Conservation (phyloP, 768 basidiomycete species). For the Tricholoma furcatifolium region DNA sequence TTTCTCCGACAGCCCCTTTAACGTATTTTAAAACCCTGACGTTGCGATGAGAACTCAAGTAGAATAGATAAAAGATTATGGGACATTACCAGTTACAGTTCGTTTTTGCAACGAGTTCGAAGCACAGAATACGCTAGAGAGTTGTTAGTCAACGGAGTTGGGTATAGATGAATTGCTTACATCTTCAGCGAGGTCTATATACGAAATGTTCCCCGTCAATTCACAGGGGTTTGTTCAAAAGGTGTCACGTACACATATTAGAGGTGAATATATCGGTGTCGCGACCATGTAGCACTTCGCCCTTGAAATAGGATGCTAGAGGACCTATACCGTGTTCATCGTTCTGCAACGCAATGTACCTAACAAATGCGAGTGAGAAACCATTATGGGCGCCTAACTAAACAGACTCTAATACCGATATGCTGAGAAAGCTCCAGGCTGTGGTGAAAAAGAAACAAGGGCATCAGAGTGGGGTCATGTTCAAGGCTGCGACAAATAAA, state of each 20-base stretch:
- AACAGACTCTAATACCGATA: slow-evolving; percentile 51
- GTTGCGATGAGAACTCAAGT: slow-evolving; percentile 10
- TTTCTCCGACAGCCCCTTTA: slow-evolving; percentile 88
- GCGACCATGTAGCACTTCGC: slow-evolving; percentile 80
- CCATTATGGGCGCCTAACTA: not conserved
- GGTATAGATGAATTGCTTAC: slow-evolving; percentile 38
- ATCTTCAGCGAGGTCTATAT: slow-evolving; percentile 83
- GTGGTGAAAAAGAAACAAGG: not conserved
- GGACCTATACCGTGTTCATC: slow-evolving; percentile 81
- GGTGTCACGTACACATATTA: slow-evolving; percentile 78
- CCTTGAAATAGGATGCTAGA: slow-evolving; percentile 95
- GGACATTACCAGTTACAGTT: slow-evolving; percentile 69
- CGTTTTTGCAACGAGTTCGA: slow-evolving; percentile 74
- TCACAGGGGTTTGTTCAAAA: not conserved
- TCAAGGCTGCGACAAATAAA: not conserved
- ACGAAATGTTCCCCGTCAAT: slow-evolving; percentile 4
- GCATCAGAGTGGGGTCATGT: not conserved
- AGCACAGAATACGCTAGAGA: slow-evolving; percentile 75
- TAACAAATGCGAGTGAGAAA: slow-evolving; percentile 17
- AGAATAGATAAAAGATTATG: not conserved
- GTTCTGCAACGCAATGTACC: slow-evolving; percentile 88
- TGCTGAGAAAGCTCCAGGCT: slow-evolving; percentile 95
- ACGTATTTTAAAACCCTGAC: slow-evolving; percentile 95
- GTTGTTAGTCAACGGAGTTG: slow-evolving; percentile 17
- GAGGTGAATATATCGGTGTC: slow-evolving; percentile 93